Evolutionary conservation across 2,329 filamentous ascomycete genomes (phyloP).

Genomic region (Blastomyces silverae): DNA sequence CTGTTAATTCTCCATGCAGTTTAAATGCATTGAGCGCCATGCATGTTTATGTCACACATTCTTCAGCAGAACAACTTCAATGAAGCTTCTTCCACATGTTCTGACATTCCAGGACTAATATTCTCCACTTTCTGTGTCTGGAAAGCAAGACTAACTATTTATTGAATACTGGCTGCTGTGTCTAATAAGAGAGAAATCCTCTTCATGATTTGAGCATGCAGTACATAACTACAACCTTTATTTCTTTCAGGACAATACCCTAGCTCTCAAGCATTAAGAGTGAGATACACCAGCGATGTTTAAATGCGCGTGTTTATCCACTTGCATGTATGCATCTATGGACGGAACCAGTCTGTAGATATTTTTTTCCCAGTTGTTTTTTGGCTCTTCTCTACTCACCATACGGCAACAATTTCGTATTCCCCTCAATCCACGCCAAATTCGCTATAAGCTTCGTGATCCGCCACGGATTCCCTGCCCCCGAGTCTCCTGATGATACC

Average conservation of each 20-base stretch:
- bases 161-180: neutral
- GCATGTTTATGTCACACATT: too few species aligned
- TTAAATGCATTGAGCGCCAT: too few species aligned
- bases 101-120: neutral
- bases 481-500: neutral
- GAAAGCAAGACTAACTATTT: neutral
- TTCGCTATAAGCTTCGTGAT: slow-evolving; percentile 1
- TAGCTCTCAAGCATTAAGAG: neutral
- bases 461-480: neutral
- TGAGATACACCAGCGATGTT: neutral
- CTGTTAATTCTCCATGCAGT: too few species aligned
- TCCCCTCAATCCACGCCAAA: slow-evolving; percentile 6
- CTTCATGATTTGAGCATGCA: neutral
- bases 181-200: neutral
- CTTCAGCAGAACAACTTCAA: too few species aligned
- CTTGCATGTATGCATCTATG: neutral
- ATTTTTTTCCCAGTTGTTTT: neutral
- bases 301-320: neutral
- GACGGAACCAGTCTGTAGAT: neutral
- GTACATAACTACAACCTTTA: neutral
- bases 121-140: neutral
- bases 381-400: neutral
- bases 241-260: neutral
- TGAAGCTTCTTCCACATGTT: too few species aligned
- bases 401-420: neutral